Evolutionary conservation across 441 rosid species (phyloP).

Genomic region (Dalechampia spathulata): DNA sequence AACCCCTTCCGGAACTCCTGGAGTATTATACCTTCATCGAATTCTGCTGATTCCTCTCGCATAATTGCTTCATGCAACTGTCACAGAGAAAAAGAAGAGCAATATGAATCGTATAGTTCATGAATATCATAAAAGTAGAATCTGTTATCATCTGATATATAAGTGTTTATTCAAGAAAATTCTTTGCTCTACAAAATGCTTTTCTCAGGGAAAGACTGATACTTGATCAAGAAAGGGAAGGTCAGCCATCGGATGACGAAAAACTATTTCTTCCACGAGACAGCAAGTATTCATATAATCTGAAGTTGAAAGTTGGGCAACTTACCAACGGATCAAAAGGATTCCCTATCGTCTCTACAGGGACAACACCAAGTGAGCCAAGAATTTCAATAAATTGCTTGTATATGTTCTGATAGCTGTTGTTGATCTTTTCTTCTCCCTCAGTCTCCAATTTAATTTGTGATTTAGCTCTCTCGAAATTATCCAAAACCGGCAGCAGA

Average conservation of each 20-base stretch:
- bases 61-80: slow-evolving; percentile 95
- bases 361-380: slow-evolving; percentile 63
- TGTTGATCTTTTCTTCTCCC: slow-evolving; percentile 84
- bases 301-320: slow-evolving; percentile 12
- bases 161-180: background rate
- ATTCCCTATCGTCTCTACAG: slow-evolving; percentile 74
- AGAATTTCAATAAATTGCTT: slow-evolving; percentile 89
- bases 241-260: background rate
- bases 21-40: slow-evolving; percentile 70
- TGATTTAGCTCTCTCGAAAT: slow-evolving; percentile 86
- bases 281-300: background rate
- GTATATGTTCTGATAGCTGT: slow-evolving; percentile 88
- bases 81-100: slow-evolving; percentile 4
- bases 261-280: background rate
- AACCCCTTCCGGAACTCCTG: slow-evolving; percentile 84
- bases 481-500: slow-evolving; percentile 71
- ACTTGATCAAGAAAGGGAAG: background rate
- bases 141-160: background rate
- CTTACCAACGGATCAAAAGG: slow-evolving; percentile 95
- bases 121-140: no score
- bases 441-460: slow-evolving; percentile 82
- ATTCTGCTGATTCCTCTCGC: slow-evolving; percentile 73
- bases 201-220: background rate
- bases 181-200: background rate
- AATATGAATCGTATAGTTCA: no score